These are phyloP conservation scores for Aspergillus carlsbadensis DNA, from an alignment of 495 filamentous ascomycete genomes.

Conservation along the genomic window DNA sequence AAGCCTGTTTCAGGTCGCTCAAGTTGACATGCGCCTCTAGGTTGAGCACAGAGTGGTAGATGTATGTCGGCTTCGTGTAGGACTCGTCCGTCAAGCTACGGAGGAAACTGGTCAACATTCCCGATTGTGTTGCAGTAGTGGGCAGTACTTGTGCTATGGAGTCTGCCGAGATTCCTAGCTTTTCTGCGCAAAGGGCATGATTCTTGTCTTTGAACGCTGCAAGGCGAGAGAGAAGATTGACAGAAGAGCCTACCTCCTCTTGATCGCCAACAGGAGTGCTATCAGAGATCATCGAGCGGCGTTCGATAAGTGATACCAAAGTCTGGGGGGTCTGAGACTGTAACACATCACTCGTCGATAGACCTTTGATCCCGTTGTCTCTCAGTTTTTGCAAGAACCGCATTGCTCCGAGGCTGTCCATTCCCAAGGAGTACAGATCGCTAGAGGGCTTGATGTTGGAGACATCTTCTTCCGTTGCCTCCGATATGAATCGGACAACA, in stretches of 20 bases:
- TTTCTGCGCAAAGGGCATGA: constrained; percentile 32
- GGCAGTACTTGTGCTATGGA: constrained; percentile 65
- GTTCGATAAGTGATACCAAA: constrained; percentile 26
- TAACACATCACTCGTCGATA: constrained; percentile 29
- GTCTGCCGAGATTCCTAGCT: constrained; percentile 38
- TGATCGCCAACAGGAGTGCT: neutral
- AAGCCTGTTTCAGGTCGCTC: constrained; percentile 45
- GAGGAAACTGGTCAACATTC: constrained; percentile 66
- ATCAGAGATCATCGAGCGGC: neutral
- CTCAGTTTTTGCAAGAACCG: constrained; percentile 45
- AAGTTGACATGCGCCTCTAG: constrained; percentile 42
- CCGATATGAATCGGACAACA: constrained; percentile 38
- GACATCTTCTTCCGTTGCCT: constrained; percentile 40
- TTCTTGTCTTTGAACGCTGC: constrained; percentile 15
- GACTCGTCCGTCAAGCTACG: constrained; percentile 26
- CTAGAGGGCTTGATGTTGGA: constrained; percentile 45
- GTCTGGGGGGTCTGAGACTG: constrained; percentile 27
- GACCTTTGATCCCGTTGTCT: constrained; percentile 22
- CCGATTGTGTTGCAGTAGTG: constrained; percentile 72
- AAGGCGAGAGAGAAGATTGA: neutral
- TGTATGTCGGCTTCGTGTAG: constrained; percentile 54
- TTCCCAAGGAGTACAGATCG: constrained; percentile 70
- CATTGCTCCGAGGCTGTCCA: constrained; percentile 76
- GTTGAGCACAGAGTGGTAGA: constrained; percentile 60
- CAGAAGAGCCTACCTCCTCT: neutral